These are phyloP conservation scores for Cytidiella melzeri DNA, from an alignment of 768 basidiomycete species.

Conservation along the genomic window DNA sequence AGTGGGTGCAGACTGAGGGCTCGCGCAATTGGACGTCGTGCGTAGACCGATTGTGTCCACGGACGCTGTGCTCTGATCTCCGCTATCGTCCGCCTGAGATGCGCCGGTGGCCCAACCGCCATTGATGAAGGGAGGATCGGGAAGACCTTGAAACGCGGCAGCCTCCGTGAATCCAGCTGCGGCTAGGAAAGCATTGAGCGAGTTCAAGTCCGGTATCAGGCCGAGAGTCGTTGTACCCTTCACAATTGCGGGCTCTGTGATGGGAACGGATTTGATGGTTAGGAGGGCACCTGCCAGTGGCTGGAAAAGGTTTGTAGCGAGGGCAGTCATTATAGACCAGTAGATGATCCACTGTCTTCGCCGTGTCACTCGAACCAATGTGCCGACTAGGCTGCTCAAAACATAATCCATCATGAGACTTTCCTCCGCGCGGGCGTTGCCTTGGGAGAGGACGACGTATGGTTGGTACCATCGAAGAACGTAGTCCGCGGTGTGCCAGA, in stretches of 20 bases:
- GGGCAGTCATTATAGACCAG: slow-evolving; percentile 44
- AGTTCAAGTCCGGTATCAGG: slow-evolving; percentile 36
- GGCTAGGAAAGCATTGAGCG: slow-evolving; percentile 50
- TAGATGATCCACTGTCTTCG: slow-evolving; percentile 52
- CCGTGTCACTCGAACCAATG: slow-evolving; percentile 27
- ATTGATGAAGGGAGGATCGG: slow-evolving; percentile 53
- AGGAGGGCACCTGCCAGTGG: slow-evolving; percentile 45
- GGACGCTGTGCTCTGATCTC: slow-evolving; percentile 47
- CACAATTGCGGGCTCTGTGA: slow-evolving; percentile 18
- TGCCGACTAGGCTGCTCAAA: slow-evolving; percentile 17
- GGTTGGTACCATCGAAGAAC: slow-evolving; percentile 59
- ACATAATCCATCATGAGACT: slow-evolving; percentile 66
- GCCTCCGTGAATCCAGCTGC: slow-evolving; percentile 52
- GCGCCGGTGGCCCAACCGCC: slow-evolving; percentile 47
- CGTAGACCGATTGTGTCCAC: slow-evolving; percentile 46
- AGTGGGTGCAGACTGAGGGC: slow-evolving; percentile 22
- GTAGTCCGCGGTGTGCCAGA: slow-evolving; percentile 51
- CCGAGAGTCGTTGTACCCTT: slow-evolving; percentile 38
- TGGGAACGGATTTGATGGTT: slow-evolving; percentile 23
- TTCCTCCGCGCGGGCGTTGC: slow-evolving; percentile 47
- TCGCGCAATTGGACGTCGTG: slow-evolving; percentile 43
- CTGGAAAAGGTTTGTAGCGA: slow-evolving; percentile 44
- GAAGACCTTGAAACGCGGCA: slow-evolving; percentile 37
- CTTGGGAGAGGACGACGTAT: slow-evolving; percentile 50
- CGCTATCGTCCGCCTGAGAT: slow-evolving; percentile 42